Conservation (phyloP, 805 yeast genomes). For the Candida broadrunensis region DNA sequence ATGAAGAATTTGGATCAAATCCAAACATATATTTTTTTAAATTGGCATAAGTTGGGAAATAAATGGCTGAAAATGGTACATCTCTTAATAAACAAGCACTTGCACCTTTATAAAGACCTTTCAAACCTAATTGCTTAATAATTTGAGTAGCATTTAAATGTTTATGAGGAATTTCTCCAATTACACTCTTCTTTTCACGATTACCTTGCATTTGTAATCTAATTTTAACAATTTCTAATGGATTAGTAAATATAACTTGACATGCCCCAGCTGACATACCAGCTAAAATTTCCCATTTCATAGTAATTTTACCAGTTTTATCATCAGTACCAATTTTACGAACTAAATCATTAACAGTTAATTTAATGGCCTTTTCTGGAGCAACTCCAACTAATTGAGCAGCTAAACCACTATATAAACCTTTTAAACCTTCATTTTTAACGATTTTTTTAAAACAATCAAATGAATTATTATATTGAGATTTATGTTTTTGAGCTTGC, state of each 20-base stretch:
- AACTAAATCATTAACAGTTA: constrained; percentile 88
- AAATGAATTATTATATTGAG: constrained; percentile 71
- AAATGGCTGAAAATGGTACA: constrained; percentile 94
- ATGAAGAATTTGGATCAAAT: constrained; percentile 70
- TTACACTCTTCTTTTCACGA: constrained; percentile 39
- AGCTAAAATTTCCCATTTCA: constrained; percentile 72
- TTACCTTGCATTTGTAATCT: constrained; percentile 92
- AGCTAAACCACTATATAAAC: constrained; percentile 87
- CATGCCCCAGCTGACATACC: constrained; percentile 97
- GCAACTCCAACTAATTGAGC: constrained; percentile 97
- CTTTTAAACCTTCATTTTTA: constrained; percentile 73
- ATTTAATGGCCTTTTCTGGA: constrained; percentile 95
- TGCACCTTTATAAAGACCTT: constrained; percentile 89
- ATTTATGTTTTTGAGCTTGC: constrained; percentile 85
- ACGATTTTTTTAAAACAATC: constrained; percentile 85
- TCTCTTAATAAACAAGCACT: constrained; percentile 89
- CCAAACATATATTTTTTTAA: constrained; percentile 77
- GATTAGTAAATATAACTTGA: constrained; percentile 94
- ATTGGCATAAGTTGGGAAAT: constrained; percentile 96
- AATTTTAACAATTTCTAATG: constrained; percentile 92
- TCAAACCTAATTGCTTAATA: constrained; percentile 73
- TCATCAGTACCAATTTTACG: constrained; percentile 63
- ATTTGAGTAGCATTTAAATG: constrained; percentile 62
- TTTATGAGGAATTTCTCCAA: constrained; percentile 40
- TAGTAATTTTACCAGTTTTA: constrained; percentile 34